Evolutionary conservation across 2,329 filamentous ascomycete genomes (phyloP).

Genomic region (Cyphellophora europaea): DNA sequence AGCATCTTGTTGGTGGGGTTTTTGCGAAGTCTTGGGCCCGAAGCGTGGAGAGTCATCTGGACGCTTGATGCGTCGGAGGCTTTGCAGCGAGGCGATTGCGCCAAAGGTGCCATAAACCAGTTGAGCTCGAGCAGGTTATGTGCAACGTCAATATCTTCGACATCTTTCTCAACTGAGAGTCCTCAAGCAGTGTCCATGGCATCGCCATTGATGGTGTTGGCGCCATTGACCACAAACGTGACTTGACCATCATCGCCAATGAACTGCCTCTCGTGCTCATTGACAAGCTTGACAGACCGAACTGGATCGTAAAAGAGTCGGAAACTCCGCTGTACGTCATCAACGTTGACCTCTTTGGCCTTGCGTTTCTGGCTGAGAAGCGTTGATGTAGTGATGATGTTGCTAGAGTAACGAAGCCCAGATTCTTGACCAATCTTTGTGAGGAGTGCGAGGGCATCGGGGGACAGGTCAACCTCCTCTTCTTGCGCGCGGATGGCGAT

Average conservation of each 20-base stretch:
- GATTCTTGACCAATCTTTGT: conserved; percentile 94
- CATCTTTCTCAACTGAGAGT: too few species aligned
- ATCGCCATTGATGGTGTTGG: conserved; percentile 44
- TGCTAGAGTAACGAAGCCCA: conserved; percentile 90
- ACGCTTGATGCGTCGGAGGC: too few species aligned
- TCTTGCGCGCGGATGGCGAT: conserved; percentile 86
- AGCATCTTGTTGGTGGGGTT: too few species aligned
- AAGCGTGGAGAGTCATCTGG: too few species aligned
- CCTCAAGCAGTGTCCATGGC: conserved; percentile 60
- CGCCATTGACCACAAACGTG: conserved; percentile 47
- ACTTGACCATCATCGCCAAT: conserved; percentile 81
- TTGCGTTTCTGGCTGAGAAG: conserved; percentile 78
- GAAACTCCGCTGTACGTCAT: conserved; percentile 90
- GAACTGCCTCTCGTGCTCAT: conserved; percentile 81
- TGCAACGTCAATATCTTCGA: too few species aligned
- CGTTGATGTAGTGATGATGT: conserved; percentile 90
- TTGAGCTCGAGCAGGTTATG: too few species aligned
- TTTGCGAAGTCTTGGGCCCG: too few species aligned
- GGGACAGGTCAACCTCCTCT: conserved; percentile 85
- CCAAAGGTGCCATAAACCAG: too few species aligned
- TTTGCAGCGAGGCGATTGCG: too few species aligned
- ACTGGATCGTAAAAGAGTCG: conserved; percentile 84
- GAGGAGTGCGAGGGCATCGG: conserved; percentile 82
- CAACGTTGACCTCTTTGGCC: conserved; percentile 71
- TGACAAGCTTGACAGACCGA: conserved; percentile 82